Conservation (phyloP, 2,329 filamentous ascomycete species). For the Raffaelea ambrosiae region DNA sequence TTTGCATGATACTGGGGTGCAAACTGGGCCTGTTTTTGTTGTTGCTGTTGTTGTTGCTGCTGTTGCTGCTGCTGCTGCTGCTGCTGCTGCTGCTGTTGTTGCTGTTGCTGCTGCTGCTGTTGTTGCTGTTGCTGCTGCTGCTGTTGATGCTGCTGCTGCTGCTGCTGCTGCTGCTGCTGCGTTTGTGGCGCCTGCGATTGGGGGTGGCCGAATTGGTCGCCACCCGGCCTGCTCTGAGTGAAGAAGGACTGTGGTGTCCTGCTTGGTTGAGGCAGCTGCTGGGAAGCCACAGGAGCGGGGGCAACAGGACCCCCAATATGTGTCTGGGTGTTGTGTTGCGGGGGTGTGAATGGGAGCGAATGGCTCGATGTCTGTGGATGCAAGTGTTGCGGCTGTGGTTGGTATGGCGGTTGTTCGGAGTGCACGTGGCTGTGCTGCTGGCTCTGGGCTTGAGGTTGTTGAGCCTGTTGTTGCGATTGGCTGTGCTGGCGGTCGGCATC, state of each 20-base stretch:
- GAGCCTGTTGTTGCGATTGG: background rate
- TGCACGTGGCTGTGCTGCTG: constrained; percentile 10
- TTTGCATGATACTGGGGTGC: constrained; percentile 5
- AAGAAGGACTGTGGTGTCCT: constrained; percentile 9
- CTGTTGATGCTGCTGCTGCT: constrained; percentile 8
- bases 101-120: constrained; percentile 8
- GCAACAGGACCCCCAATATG: constrained; percentile 11
- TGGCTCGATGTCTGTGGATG: constrained; percentile 12
- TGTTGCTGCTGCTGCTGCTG: constrained; percentile 6
- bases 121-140: constrained; percentile 10
- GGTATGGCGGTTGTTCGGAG: constrained; percentile 10
- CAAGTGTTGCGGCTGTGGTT: constrained; percentile 9
- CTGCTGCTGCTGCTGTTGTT: constrained; percentile 5
- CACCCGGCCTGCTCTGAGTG: background rate
- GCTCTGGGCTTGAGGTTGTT: background rate
- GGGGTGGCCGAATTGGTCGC: constrained; percentile 6
- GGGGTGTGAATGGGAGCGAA: constrained; percentile 11
- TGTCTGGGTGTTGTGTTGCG: constrained; percentile 12
- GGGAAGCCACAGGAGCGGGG: constrained; percentile 11
- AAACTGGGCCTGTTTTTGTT: constrained; percentile 12
- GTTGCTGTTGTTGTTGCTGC: constrained; percentile 13
- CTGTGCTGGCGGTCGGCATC: constrained; percentile 1
- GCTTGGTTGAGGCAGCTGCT: constrained; percentile 13
- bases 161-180: constrained; percentile 1
- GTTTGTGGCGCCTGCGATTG: constrained; percentile 10